Conservation (phyloP, 1,284 basidiomycete species). For the Ganoderma resinaceum region DNA sequence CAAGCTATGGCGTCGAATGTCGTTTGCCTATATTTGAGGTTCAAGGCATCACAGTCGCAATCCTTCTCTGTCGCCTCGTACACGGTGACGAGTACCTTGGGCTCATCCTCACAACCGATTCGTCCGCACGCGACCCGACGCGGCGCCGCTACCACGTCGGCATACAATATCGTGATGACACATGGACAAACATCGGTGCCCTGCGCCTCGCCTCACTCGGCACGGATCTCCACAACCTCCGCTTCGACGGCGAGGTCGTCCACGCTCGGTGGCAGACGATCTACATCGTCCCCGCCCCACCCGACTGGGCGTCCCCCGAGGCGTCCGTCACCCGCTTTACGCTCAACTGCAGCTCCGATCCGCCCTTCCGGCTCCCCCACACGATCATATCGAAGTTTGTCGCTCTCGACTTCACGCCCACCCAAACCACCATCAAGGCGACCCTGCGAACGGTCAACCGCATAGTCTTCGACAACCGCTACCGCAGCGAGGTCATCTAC, state of each 20-base stretch:
- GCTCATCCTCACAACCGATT: background rate
- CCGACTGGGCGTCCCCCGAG: background rate
- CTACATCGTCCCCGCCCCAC: background rate
- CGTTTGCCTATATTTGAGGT: slow-evolving; percentile 9
- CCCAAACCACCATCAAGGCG: background rate
- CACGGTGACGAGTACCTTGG: background rate
- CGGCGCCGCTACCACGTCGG: slow-evolving; percentile 2
- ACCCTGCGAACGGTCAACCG: background rate
- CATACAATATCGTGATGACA: background rate
- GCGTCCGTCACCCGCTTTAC: background rate
- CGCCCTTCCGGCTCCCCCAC: slow-evolving; percentile 7
- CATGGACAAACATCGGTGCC: background rate
- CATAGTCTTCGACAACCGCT: background rate
- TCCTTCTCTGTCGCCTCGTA: background rate
- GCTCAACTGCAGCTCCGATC: background rate
- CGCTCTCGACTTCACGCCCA: background rate
- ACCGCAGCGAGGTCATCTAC: background rate
- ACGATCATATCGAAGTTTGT: background rate
- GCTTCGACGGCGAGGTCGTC: slow-evolving; percentile 5
- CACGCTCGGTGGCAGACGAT: slow-evolving; percentile 4
- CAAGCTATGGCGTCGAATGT: slow-evolving; percentile 2
- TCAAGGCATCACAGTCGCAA: slow-evolving; percentile 1
- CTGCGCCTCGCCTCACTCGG: background rate
- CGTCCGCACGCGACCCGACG: background rate
- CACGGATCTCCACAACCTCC: slow-evolving; percentile 7